These are phyloP conservation scores for Gynandropsis gynandra DNA, from an alignment of 345 rosid genomes.

Conservation along the genomic window DNA sequence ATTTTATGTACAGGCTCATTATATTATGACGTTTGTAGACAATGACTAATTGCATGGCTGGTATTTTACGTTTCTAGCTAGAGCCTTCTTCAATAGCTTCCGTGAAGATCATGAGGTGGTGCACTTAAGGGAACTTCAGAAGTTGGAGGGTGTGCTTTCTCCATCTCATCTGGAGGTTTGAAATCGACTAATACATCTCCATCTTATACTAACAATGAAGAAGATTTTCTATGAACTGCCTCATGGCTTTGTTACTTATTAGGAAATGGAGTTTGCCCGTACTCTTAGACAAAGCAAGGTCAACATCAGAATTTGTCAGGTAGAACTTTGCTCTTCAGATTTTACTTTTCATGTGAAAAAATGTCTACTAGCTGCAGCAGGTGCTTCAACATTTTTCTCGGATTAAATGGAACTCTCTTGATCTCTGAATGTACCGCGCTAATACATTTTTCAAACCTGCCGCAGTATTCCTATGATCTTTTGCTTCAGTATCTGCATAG, in stretches of 20 bases:
- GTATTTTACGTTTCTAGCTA: slow-evolving; percentile 40
- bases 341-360: neutral
- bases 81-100: slow-evolving; percentile 64
- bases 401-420: slow-evolving; percentile 1
- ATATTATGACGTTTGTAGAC: neutral
- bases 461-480: slow-evolving; percentile 88
- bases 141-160: slow-evolving; percentile 84
- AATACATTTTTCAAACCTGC: slow-evolving; percentile 25
- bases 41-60: slow-evolving; percentile 3
- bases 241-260: slow-evolving; percentile 18
- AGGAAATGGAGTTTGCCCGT: slow-evolving; percentile 98
- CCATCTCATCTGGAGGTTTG: slow-evolving; percentile 91
- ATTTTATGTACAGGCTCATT: neutral
- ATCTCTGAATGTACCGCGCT: slow-evolving; percentile 9
- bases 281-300: slow-evolving; percentile 78
- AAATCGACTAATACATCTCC: neutral
- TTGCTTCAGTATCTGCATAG: slow-evolving; percentile 83
- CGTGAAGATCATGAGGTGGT: slow-evolving; percentile 85
- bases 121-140: slow-evolving; percentile 87
- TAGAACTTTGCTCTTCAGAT: slow-evolving; percentile 14
- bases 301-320: slow-evolving; percentile 91
- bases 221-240: neutral
- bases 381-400: slow-evolving; percentile 15
- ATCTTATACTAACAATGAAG: neutral
- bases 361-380: slow-evolving; percentile 4